phyloP scores from a whole-genome alignment of 2,329 filamentous ascomycete species.

The Fusarium dlaminii region DNA sequence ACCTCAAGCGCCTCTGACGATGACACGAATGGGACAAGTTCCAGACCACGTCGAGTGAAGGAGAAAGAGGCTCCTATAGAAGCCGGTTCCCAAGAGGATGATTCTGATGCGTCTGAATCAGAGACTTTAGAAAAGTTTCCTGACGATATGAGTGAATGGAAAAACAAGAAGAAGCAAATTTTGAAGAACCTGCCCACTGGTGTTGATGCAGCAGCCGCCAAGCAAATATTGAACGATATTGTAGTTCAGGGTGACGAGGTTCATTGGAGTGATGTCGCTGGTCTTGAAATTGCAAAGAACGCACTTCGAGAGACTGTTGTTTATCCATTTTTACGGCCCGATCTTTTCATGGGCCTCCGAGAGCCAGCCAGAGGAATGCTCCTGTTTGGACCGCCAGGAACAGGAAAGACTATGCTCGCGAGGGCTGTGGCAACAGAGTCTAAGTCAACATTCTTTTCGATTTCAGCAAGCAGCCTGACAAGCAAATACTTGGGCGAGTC shows the following conservation, averaged over 20 bases:
- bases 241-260: constrained; percentile 95
- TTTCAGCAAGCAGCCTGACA: constrained; percentile 92
- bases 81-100: constrained; percentile 58
- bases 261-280: constrained; percentile 92
- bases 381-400: constrained; percentile 95
- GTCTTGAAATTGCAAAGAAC: constrained; percentile 87
- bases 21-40: constrained; percentile 31
- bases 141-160: constrained; percentile 62
- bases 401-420: constrained; percentile 97
- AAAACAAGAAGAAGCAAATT: constrained; percentile 69
- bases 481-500: constrained; percentile 97
- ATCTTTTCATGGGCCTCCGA: constrained; percentile 93
- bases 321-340: constrained; percentile 93
- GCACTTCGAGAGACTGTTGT: constrained; percentile 95
- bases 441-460: constrained; percentile 94
- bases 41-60: constrained; percentile 43
- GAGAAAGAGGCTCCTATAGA: constrained; percentile 48
- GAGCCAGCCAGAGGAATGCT: constrained; percentile 96
- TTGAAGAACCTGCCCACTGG: constrained; percentile 83
- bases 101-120: constrained; percentile 55
- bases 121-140: constrained; percentile 45
- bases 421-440: constrained; percentile 92
- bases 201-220: constrained; percentile 82
- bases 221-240: constrained; percentile 95
- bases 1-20: constrained; percentile 43